These are phyloP conservation scores for Calvatia gigantea DNA, from an alignment of 768 basidiomycete genomes.

Conservation along the genomic window DNA sequence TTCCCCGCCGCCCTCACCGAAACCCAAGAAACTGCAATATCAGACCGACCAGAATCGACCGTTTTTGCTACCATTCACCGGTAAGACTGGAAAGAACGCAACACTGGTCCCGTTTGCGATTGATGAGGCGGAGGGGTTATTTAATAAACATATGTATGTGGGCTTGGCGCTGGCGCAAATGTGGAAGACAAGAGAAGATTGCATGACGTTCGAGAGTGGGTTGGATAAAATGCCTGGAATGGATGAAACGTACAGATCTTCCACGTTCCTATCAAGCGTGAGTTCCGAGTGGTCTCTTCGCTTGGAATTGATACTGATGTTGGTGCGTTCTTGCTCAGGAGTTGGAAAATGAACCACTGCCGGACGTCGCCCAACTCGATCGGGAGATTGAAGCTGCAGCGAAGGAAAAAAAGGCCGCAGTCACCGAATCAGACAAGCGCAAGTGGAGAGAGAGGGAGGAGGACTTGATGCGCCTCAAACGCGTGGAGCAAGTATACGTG, in stretches of 20 bases:
- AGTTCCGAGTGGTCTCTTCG: constrained; percentile 11
- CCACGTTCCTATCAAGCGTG: constrained; percentile 42
- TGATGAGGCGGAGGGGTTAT: constrained; percentile 91
- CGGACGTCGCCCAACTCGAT: constrained; percentile 70
- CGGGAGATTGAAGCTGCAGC: constrained; percentile 70
- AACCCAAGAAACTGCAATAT: constrained; percentile 97
- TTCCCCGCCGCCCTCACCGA: constrained; percentile 72
- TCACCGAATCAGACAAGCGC: constrained; percentile 39
- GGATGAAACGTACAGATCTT: constrained; percentile 53
- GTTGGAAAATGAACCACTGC: constrained; percentile 60
- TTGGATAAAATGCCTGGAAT: constrained; percentile 74
- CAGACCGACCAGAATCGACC: constrained; percentile 95
- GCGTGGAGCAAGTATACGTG: constrained; percentile 94
- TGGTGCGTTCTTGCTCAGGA: constrained; percentile 48
- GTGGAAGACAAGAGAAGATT: constrained; percentile 95
- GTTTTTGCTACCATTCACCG: constrained; percentile 94
- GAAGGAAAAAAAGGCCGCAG: constrained; percentile 40
- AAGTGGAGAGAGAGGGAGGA: constrained; percentile 67
- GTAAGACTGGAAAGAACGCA: constrained; percentile 51
- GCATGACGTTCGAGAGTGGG: constrained; percentile 91
- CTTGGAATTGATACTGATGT: not conserved
- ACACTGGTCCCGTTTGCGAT: constrained; percentile 92
- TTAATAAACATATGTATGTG: constrained; percentile 86
- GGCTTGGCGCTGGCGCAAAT: constrained; percentile 88
- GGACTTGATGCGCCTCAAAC: constrained; percentile 81